phyloP scores from a whole-genome alignment of 331 rosid species.

The Malus hybrid region DNA sequence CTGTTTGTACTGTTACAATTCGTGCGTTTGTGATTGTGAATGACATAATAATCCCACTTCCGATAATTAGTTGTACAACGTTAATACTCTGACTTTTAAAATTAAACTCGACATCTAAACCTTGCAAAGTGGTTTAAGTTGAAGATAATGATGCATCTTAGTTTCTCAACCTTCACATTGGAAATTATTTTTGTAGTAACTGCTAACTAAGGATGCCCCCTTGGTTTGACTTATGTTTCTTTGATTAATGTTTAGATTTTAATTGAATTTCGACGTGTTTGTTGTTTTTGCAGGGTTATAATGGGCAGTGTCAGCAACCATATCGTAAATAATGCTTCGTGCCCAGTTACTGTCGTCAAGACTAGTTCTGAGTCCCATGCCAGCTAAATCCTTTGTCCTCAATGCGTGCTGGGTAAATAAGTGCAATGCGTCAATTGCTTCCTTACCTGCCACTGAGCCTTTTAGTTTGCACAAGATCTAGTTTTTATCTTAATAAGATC shows the following conservation, averaged over 20 bases:
- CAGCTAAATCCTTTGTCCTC: not conserved
- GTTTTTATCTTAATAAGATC: not conserved
- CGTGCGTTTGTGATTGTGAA: not conserved
- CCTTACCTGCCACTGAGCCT: not conserved
- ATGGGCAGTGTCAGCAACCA: conserved; percentile 92
- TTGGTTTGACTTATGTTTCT: not conserved
- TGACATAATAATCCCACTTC: not conserved
- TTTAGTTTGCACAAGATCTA: not conserved
- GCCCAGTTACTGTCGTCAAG: conserved; percentile 90
- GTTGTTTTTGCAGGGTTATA: conserved; percentile 46
- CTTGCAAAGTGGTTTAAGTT: not conserved
- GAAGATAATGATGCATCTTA: not conserved
- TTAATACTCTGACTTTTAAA: not conserved
- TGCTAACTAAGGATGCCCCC: not conserved
- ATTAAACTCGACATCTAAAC: not conserved
- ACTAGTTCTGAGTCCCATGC: not conserved
- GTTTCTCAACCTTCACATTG: not conserved
- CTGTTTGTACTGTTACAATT: not conserved
- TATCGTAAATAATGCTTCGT: conserved; percentile 61
- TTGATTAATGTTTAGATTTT: not conserved
- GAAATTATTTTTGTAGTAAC: not conserved
- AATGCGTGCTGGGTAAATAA: conserved; percentile 19
- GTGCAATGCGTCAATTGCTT: conserved; percentile 5
- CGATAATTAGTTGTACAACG: not conserved
- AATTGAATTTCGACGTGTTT: conserved; percentile 19